Conservation (phyloP, 2,329 filamentous ascomycete species). For the Nigrospora osmanthi region DNA sequence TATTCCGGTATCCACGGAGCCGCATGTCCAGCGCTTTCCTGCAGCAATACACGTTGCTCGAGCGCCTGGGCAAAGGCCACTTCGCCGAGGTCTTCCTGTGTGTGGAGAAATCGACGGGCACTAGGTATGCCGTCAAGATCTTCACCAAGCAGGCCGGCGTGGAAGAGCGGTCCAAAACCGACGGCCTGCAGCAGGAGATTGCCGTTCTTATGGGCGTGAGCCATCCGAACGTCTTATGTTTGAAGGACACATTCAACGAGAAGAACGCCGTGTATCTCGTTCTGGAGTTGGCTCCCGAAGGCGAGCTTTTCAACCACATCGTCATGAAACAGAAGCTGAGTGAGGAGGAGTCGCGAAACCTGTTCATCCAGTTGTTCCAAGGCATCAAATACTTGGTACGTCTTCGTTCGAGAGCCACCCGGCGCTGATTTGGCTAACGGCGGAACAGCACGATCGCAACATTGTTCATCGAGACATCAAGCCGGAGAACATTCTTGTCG, state of each 20-base stretch:
- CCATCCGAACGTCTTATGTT: slow-evolving; percentile 83
- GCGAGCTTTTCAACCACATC: slow-evolving; percentile 94
- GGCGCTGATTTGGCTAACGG: slow-evolving; percentile 16
- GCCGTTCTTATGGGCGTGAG: slow-evolving; percentile 95
- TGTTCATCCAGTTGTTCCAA: slow-evolving; percentile 88
- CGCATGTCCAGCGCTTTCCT: slow-evolving; percentile 69
- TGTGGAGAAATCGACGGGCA: slow-evolving; percentile 75
- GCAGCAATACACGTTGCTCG: slow-evolving; percentile 77
- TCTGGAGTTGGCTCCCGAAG: slow-evolving; percentile 82
- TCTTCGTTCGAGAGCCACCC: slow-evolving; percentile 3
- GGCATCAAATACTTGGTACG: slow-evolving; percentile 90
- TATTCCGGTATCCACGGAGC: slow-evolving; percentile 81
- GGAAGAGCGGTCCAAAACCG: slow-evolving; percentile 75
- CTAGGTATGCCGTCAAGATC: slow-evolving; percentile 85
- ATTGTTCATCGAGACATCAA: slow-evolving; percentile 98
- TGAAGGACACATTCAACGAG: slow-evolving; percentile 95
- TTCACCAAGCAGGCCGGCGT: slow-evolving; percentile 81
- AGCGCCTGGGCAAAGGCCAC: slow-evolving; percentile 88
- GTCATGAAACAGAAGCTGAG: slow-evolving; percentile 82
- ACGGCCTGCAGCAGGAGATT: slow-evolving; percentile 90
- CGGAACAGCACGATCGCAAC: slow-evolving; percentile 77
- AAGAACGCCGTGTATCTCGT: slow-evolving; percentile 84
- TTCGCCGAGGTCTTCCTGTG: slow-evolving; percentile 92
- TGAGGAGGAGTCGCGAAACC: slow-evolving; percentile 74
- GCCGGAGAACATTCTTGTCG: slow-evolving; percentile 88